A percentile compares a stretch with the other conserved stretches of the same genome.
Conservation (phyloP, 108 stramenopile genomes). For the Cyclotella atomus region DNA sequence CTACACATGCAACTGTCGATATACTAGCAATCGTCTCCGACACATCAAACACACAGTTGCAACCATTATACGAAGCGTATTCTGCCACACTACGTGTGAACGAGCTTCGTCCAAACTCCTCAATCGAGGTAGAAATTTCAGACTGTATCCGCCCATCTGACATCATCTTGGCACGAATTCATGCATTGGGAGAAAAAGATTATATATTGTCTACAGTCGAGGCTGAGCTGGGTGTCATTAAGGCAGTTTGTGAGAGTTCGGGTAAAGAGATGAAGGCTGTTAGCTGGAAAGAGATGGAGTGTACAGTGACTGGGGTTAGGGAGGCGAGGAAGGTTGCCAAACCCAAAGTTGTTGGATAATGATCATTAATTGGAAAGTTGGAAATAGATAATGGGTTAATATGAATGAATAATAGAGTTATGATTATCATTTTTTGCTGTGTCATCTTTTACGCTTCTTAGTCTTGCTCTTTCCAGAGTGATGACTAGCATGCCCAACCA, state of each 20-base stretch:
- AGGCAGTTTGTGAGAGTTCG: conserved; percentile 63
- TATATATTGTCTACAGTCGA: conserved; percentile 89
- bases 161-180: conserved; percentile 75
- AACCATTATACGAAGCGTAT: conserved; percentile 43
- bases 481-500: conserved; percentile 35
- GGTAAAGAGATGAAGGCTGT: conserved; percentile 77
- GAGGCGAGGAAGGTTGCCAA: conserved; percentile 92
- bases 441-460: not conserved
- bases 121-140: conserved; percentile 66
- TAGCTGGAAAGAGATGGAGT: conserved; percentile 94
- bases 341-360: conserved; percentile 49
- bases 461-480: conserved; percentile 14
- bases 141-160: conserved; percentile 87
- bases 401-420: too few relatives aligned
- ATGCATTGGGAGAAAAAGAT: conserved; percentile 80
- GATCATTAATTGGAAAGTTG: too few relatives aligned
- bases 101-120: conserved; percentile 70
- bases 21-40: conserved; percentile 58
- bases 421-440: too few relatives aligned
- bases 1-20: conserved; percentile 68
- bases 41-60: conserved; percentile 27
- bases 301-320: conserved; percentile 70
- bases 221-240: conserved; percentile 87
- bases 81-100: conserved; percentile 62
- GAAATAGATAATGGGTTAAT: too few relatives aligned